Evolutionary conservation across 176 grass and related monocot genomes (phyloP).

Genomic region (Microstegium vimineum): DNA sequence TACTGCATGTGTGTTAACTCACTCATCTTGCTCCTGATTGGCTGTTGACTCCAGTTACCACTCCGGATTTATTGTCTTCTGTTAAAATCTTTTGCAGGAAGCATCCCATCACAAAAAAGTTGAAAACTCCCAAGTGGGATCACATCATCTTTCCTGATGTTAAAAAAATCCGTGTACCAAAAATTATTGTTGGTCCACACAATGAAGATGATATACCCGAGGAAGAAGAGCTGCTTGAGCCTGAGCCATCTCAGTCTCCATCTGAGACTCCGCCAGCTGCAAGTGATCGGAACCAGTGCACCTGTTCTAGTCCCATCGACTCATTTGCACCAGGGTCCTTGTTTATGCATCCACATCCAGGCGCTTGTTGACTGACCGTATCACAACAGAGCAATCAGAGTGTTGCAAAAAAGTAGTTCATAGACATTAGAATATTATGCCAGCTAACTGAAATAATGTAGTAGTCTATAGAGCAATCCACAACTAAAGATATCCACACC

Average conservation of each 20-base stretch:
- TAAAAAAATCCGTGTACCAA: not conserved
- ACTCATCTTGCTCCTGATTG: not conserved
- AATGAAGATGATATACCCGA: not conserved
- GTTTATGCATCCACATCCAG: slow-evolving; percentile 31
- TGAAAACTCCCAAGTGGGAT: slow-evolving; percentile 49
- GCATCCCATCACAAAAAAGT: slow-evolving; percentile 37
- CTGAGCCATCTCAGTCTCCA: not conserved
- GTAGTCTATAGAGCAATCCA: no score
- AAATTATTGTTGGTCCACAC: not conserved
- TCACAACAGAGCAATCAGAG: no score
- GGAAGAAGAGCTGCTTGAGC: not conserved
- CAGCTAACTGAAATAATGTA: no score
- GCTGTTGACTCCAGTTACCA: not conserved
- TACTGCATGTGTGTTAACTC: slow-evolving; percentile 62
- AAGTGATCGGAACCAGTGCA: not conserved
- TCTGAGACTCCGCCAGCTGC: not conserved
- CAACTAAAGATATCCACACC: no score
- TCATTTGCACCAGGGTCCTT: slow-evolving; percentile 33
- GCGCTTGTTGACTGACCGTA: no score
- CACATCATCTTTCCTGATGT: slow-evolving; percentile 66
- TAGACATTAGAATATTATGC: no score
- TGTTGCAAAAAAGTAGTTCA: no score
- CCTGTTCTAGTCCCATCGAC: not conserved
- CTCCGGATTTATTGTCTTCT: not conserved
- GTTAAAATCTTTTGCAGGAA: slow-evolving; percentile 45